Evolutionary conservation across 495 filamentous ascomycete genomes (phyloP).

Genomic region (Parathielavia appendiculata): DNA sequence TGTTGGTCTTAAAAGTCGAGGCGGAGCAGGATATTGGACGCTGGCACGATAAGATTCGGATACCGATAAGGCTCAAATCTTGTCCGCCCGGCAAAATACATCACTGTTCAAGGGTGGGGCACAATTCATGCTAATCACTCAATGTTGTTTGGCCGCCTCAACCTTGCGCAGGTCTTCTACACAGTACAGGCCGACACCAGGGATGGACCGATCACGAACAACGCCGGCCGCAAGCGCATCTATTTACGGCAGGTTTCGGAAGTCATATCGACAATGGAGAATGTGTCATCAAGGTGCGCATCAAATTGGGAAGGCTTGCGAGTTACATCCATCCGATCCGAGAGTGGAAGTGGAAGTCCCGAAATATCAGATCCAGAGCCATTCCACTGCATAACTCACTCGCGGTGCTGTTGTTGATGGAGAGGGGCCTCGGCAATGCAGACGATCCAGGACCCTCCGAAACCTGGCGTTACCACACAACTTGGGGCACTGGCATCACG

Average conservation of each 20-base stretch:
- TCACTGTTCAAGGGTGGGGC: neutral
- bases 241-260: too few species aligned
- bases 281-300: too few species aligned
- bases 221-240: too few species aligned
- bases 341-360: neutral
- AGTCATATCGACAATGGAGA: too few species aligned
- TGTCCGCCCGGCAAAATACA: constrained; percentile 36
- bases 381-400: neutral
- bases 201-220: too few species aligned
- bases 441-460: neutral
- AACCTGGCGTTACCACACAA: neutral
- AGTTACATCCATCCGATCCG: too few species aligned
- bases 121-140: neutral
- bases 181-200: too few species aligned
- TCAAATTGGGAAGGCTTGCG: too few species aligned
- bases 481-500: constrained; percentile 9
- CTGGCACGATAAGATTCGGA: constrained; percentile 7
- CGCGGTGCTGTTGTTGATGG: neutral
- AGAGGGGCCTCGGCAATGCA: neutral
- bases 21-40: neutral
- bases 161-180: too few species aligned
- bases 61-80: constrained; percentile 21
- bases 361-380: too few species aligned
- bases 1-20: neutral
- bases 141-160: neutral